Conservation (phyloP, 495 filamentous ascomycete species). For the Podospora sp. region DNA sequence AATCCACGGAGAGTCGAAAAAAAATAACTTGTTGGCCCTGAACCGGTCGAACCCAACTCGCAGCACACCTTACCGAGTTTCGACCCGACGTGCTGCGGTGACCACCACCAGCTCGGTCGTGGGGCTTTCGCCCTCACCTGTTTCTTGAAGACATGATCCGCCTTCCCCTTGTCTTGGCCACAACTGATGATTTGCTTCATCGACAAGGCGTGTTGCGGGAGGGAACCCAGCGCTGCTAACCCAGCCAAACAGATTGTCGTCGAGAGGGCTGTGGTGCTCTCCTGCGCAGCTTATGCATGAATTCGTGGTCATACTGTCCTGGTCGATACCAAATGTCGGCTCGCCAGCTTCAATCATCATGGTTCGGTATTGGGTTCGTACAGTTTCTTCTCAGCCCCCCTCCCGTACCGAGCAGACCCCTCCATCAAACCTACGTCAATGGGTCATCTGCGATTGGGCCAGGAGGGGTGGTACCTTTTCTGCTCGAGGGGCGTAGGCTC, state of each 20-base stretch:
- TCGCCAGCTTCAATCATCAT: constrained; percentile 26
- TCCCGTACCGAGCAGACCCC: background rate
- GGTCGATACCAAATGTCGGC: constrained; percentile 33
- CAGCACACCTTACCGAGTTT: constrained; percentile 24
- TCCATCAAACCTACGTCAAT: constrained; percentile 17
- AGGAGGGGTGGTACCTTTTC: constrained; percentile 10
- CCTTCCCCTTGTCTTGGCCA: constrained; percentile 13
- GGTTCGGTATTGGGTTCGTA: constrained; percentile 16
- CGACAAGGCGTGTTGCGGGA: constrained; percentile 22
- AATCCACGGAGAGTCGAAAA: constrained; percentile 1
- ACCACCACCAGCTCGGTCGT: constrained; percentile 9
- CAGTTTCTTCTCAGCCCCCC: constrained; percentile 9
- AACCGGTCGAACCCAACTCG: constrained; percentile 35
- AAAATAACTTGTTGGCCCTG: background rate
- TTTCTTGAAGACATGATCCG: background rate
- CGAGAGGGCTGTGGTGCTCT: constrained; percentile 20
- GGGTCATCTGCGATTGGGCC: constrained; percentile 18
- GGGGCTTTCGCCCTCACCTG: constrained; percentile 15
- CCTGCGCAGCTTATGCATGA: constrained; percentile 45
- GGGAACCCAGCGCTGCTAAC: constrained; percentile 25
- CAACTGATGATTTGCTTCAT: constrained; percentile 19
- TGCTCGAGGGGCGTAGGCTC: constrained; percentile 22
- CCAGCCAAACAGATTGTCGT: constrained; percentile 19
- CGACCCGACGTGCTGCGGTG: constrained; percentile 29
- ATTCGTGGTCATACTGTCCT: constrained; percentile 46